phyloP scores from a whole-genome alignment of 2,329 filamentous ascomycete species.

The Aspergillus glaucus region DNA sequence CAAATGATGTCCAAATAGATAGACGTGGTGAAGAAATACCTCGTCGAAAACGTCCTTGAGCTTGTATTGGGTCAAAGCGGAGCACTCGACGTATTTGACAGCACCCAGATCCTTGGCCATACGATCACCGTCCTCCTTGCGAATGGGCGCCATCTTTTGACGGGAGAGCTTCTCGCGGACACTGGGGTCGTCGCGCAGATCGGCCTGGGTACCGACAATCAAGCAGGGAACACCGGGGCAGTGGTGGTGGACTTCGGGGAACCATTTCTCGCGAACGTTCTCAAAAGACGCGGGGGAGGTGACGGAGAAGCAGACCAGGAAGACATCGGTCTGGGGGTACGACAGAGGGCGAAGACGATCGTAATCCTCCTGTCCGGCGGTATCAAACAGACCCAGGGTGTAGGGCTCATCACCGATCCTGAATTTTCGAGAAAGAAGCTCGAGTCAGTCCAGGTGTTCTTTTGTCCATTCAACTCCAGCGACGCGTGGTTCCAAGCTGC shows the following conservation, averaged over 20 bases:
- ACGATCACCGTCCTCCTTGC: slow-evolving; percentile 84
- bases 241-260: slow-evolving; percentile 97
- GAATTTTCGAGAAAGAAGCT: slow-evolving; percentile 1
- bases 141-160: slow-evolving; percentile 92
- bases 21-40: slow-evolving; percentile 50
- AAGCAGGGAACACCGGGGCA: slow-evolving; percentile 96
- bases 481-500: not conserved
- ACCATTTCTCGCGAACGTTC: slow-evolving; percentile 99
- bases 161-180: slow-evolving; percentile 88
- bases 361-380: slow-evolving; percentile 98
- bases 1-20: not conserved
- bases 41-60: slow-evolving; percentile 99
- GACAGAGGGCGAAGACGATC: slow-evolving; percentile 93
- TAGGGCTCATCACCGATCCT: slow-evolving; percentile 99
- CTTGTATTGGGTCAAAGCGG: slow-evolving; percentile 95
- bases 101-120: slow-evolving; percentile 98
- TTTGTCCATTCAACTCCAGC: not conserved
- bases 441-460: slow-evolving; percentile 3
- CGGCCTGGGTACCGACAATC: slow-evolving; percentile 95
- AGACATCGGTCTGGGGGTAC: slow-evolving; percentile 97
- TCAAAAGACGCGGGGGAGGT: slow-evolving; percentile 97
- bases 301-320: slow-evolving; percentile 97
- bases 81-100: slow-evolving; percentile 98
- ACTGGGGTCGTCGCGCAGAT: slow-evolving; percentile 81
- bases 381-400: slow-evolving; percentile 95